Conservation (phyloP, 305 asterid genomes). For the Fraxinus velutina region DNA sequence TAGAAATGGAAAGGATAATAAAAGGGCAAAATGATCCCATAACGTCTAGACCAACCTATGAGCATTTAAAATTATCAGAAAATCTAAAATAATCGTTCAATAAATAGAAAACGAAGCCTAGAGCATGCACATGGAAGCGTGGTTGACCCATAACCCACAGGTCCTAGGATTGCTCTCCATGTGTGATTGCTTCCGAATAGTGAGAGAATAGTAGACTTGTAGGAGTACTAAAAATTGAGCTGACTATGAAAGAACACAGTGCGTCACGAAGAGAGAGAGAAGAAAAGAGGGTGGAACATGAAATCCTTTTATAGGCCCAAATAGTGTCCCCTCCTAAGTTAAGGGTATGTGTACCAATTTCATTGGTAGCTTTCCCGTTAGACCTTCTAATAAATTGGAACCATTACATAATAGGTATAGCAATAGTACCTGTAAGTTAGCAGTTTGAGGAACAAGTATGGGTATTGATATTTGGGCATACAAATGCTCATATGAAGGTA, state of each 20-base stretch:
- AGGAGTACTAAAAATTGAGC: not conserved
- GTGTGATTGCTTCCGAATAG: not conserved
- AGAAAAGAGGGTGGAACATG: not conserved
- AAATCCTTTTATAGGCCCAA: not conserved
- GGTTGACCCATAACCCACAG: not conserved
- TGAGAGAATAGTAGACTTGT: not conserved
- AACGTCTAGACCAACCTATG: not conserved
- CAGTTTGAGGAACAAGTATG: not conserved
- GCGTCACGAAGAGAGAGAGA: not conserved
- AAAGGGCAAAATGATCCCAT: not conserved
- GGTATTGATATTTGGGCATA: not conserved
- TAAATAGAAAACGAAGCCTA: not conserved
- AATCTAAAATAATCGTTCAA: not conserved
- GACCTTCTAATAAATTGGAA: not conserved
- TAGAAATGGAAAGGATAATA: not conserved
- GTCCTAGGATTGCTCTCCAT: not conserved
- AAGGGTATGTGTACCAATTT: not conserved
- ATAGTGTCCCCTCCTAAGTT: not conserved
- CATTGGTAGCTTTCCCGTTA: not conserved
- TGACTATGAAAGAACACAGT: not conserved
- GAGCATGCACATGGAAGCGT: not conserved
- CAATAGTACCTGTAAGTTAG: not conserved
- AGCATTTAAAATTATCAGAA: not conserved
- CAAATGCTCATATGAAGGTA: not conserved
- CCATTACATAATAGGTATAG: not conserved